Base-by-base conservation (phyloP, 2,329 filamentous ascomycete species). In the Pseudocercospora musae region DNA sequence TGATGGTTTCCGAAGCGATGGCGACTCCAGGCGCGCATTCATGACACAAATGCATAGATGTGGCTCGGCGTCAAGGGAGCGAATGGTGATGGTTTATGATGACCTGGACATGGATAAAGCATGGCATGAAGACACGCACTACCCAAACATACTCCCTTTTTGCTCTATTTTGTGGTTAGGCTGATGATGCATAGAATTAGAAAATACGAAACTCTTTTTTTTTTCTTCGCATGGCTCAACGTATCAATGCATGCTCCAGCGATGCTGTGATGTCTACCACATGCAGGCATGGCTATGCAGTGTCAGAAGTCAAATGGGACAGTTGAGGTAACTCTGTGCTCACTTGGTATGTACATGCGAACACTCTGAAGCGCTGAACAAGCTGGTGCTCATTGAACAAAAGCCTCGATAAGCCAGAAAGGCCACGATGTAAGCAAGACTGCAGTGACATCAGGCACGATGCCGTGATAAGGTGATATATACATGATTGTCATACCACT, bases 401-500 rank as follows among this genome's bases (percentile, higher is more conserved):
- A 29, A 8, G 27, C 7, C 27, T 29, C 29, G 10, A 31, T 31
- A 11, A 31, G 8, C 29, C 29, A 13, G 10, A 13, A 11, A 31
- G 2, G 29, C 29, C 10, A 8, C 11, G 2, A 10, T 11, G 29
- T 11, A 31, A 31, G 29, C 29, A 31, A 31, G 10, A n/a, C 1
- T 13, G 11, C 2, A 33, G 31, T 33, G 7, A 29, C 27, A 29
- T 29, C 27, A 29, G 25, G 27, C 27, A 29, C 27, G 27, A 29
- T 29, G 27, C 9, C 27, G 27, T 29, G 7, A 29, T 9, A 15
- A 5, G 31, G 13, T 15, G 15, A 5, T 3, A 40, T 40, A 40
- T 9, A 40, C 33, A n/a, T 37, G 29, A 5, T 58, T 8, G 40
- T 72, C 66, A 72, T 10, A 70, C 65, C 15, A 60, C 65, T 50